Base-by-base conservation (phyloP, 129 eudicot species). In the Helichrysum umbraculigerum region DNA sequence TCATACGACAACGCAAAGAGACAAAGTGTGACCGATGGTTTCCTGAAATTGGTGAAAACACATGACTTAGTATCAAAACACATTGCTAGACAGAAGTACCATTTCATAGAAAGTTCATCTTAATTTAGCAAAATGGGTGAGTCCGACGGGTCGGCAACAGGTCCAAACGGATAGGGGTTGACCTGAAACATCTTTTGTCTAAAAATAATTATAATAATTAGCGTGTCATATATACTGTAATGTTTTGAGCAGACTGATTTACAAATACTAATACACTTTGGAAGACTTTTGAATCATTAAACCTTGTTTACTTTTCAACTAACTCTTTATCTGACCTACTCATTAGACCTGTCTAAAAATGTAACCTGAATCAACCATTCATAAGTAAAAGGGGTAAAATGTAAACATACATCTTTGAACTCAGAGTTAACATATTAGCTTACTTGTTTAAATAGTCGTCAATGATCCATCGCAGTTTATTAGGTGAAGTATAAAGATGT, bases 381-480 rank as follows among this genome's bases (percentile, higher is more conserved):
- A 63, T 12, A 29, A 2, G 37, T 63, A 1, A 30, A 29, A 14
- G 7, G 7, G 41, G 30, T 15, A 11, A 41, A 32, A 10, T 16
- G 21, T 28, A 15, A 19, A 56, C 20, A 57, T 34, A 37, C 34
- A 7, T 6, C 28, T 25, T 28, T 22, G 51, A 47, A 63, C 21
- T 66, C 60, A 66, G 56, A 71, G 21, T 17, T 39, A 56, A 29
- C 17, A 7, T 29, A 11, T 56, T 41, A 76, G 56, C 86, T 81
- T 91, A 94, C 98, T 89, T 94, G 70, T 81, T 85, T 61, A 79
- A 88, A 73, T 76, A 80, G 67, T 87, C 89, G 60, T 94, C 98
- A 41, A 94, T 77, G 78, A 87, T 84, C 90, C 82, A 83, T 70
- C 98, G 86, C 68, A 94, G 73, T 74, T 94, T 94, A 86, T 82